Base-by-base conservation (phyloP, 2,329 filamentous ascomycete species). In the Penicillium digitatum region DNA sequence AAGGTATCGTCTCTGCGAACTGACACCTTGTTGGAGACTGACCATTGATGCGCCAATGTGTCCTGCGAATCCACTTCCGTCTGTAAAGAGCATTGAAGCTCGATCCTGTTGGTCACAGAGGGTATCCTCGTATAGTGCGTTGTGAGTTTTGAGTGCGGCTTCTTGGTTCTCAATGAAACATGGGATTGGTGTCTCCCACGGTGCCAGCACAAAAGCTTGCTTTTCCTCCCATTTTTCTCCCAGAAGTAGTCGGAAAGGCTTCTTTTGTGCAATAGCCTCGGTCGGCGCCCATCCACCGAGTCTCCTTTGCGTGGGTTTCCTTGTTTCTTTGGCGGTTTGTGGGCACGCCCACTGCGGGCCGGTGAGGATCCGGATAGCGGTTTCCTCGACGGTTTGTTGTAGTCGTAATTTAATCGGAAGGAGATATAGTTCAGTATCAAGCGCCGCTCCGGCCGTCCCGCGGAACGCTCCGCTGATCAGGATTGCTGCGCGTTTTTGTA, bases 281-380 rank as follows among this genome's bases (percentile, higher is more conserved):
- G 22, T 16, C 6, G 43, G 43, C 3, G 29, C 3, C 44, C 44
- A 46, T 12, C 44, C 31, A 5, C 44, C 31, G 12, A 34, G n/a
- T 6, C 20, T 24, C 10, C 44, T 11, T 24, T 34, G 6, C 1
- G 0, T 7, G 12, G 31, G 31, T 18, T 35, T 46, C 14, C 44
- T 46, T 1, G n/a, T 4, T 22, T 24, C 14, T 18, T 35, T 46
- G 0, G 31, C 31, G 2, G 3, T 24, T 24, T n/a, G 14, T 8
- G 31, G 44, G 8, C 20, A 46, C 3, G 37, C 43, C 24, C 16
- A 44, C 2, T 14, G 14, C 7, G 49, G 49, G 6, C 49, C 44
- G 12, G 54, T 56, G 2, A 45, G 44, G 26, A 56, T 45, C 1
- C 37, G 24, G 2, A 56, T 38, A 1, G 54, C 44, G 20, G 49